Percentiles rank a stretch among this genome's conserved stretches.
Evolutionary conservation across 2,329 filamentous ascomycete genomes (phyloP).

Genomic region (Diaporthe nobilis): DNA sequence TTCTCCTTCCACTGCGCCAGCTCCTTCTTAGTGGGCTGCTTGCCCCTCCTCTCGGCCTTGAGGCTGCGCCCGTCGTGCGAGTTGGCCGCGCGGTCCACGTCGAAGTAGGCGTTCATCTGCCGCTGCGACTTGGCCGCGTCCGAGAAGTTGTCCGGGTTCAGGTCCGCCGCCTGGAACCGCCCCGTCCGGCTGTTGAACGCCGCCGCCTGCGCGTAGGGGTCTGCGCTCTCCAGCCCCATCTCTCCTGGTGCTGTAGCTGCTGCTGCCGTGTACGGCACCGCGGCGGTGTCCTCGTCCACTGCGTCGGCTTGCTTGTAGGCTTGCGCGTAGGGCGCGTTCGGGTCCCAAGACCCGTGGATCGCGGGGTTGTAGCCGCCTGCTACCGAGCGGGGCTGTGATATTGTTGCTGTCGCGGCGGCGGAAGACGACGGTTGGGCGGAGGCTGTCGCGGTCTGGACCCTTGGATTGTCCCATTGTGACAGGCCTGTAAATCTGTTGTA

Average conservation of each 20-base stretch:
- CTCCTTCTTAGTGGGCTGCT: constrained; percentile 88
- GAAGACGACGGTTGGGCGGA: constrained; percentile 45
- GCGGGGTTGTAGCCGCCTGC: constrained; percentile 92
- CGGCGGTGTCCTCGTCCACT: constrained; percentile 51
- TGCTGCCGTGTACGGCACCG: constrained; percentile 47
- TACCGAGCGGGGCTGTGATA: constrained; percentile 55
- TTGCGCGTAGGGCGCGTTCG: constrained; percentile 93
- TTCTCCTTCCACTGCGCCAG: constrained; percentile 94
- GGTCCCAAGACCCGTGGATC: constrained; percentile 97
- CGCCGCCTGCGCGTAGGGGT: constrained; percentile 75
- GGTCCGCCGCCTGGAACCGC: constrained; percentile 78
- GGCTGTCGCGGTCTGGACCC: constrained; percentile 67
- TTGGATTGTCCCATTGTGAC: constrained; percentile 90
- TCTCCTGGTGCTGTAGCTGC: constrained; percentile 47
- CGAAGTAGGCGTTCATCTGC: constrained; percentile 95
- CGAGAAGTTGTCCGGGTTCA: constrained; percentile 81
- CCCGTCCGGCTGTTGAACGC: constrained; percentile 95
- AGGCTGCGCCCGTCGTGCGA: constrained; percentile 90
- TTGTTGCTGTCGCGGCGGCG: constrained; percentile 46
- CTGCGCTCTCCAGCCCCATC: constrained; percentile 56
- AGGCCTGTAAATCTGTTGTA: constrained; percentile 83
- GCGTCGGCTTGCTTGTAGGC: constrained; percentile 57
- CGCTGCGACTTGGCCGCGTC: constrained; percentile 89
- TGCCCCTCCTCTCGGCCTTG: constrained; percentile 88
- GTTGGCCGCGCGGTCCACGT: constrained; percentile 94